Base-by-base conservation (phyloP, 805 yeast genomes). In the Metschnikowia chrysomelidarum region DNA sequence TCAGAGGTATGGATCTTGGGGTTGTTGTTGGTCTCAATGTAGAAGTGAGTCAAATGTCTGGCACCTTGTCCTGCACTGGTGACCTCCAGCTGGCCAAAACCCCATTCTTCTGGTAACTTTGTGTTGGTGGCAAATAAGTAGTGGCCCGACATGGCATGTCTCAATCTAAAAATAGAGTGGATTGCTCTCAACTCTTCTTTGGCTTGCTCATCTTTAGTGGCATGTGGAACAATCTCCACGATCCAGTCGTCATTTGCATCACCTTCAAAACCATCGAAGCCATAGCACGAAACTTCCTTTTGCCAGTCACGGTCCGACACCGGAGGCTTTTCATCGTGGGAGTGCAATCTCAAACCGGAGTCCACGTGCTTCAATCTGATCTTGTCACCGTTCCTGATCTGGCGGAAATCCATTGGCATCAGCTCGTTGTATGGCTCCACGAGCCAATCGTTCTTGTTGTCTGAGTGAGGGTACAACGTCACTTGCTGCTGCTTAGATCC, bases 401-500 rank as follows among this genome's bases (percentile, higher is more conserved):
- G 82, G 38, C 69, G 75, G 53, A 85, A 85, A 19, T 75, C 63
- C 30, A 81, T 75, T 14, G 76, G 75, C 20, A 65, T 73, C 15
- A 80, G 64, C 20, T 70, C 73, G 55, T 81, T 79, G 59, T 78
- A 80, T 26, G 82, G 70, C 62, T 82, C 89, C 50, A 85, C 62
- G 19, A 67, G 41, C 87, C 91, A 85, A 43, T 75, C 69, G 61
- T 85, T 85, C 64, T 85, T 85, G 26, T 65, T 57, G 61, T 85
- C 95, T 51, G 80, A 60, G 57, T 83, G 91, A 30, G 89, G 89
- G 54, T 85, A 85, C 44, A 84, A 67, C 4, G 93, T 84, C 46
- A 85, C 62, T 61, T 85, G 94, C 60, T 85, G 94, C 61, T 85
- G 94, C 53, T 82, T 75, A 6, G 94, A 85, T 41, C 94, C 94